Evolutionary conservation across 257 asterid species (phyloP), one percentile per base, ranked within the genome.

Genomic region (Striga asiatica): DNA sequence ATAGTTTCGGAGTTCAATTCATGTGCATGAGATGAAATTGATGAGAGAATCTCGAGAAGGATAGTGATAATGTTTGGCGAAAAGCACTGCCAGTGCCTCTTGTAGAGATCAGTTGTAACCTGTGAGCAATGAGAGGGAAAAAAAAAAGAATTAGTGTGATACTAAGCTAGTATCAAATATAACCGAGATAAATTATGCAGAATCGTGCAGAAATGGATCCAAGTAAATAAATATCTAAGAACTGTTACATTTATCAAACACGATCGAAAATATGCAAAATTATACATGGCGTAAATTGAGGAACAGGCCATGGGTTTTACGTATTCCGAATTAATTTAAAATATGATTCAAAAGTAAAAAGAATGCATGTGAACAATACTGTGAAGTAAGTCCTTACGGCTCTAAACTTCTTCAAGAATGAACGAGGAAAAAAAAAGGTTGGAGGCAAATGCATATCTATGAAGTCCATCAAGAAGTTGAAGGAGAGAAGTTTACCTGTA

Each of bases 51-150:
- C 53, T 77, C 79, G 23, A 76, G 61, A 50, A 88, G 72, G 55
- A 78, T 60, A 13, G 54, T 24, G 46, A 80, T 69, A 11, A 70
- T 60, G 23, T 66, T 75, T 47, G 54, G 63, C 34, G 94, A 62
- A 51, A 84, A 61, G 54, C 67, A 81, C 61, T 63, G 76, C 78
- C 78, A 71, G 38, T 78, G 81, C 71, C 73, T 62, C 71, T 84
- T 84, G 81, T 83, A 82, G 39, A 92, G 85, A 74, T 92, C 94
- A 47, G 88, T 77, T 28, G 72, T 79, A 60, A 92, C 93, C 98
- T 92, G 81, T 12, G 28, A 53, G 61, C 49, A 58, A 57, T 52
- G 23, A 23, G 34, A n/a, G n/a, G n/a, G n/a, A n/a, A n/a, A n/a
- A n/a, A n/a, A n/a, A 24, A 37, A 43, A n/a, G 38, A 48, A 53